Evolutionary conservation across 495 filamentous ascomycete species (phyloP), one percentile per base, ranked within the genome.

Genomic region (Diplogelasinospora grovesii): DNA sequence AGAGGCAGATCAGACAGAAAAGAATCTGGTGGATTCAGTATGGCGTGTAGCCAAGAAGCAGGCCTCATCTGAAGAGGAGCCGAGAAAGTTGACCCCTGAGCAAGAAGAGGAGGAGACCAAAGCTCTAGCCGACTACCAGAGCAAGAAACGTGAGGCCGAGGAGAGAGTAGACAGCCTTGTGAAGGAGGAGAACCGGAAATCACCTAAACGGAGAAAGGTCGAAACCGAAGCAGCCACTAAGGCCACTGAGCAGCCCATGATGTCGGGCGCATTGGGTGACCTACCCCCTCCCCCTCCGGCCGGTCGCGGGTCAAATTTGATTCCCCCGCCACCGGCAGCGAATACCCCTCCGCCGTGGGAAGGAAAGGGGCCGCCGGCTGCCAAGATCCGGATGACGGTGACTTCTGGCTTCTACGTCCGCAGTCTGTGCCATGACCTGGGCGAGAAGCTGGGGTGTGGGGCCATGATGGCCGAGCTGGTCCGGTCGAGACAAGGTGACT

Each of bases 341-440:
- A 45, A 59, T 22, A 50, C 60, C 4, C 55, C 64, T 4, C 52
- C 60, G 11, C 59, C 63, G 6, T 66, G 66, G 62, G 63, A 63
- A 21, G 64, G 61, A 36, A 69, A 74, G 45, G 71, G 69, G 6
- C 79, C 83, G 6, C 77, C 87, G 2, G 89, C 89, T 6, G 81
- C 78, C 27, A 84, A 75, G 56, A 75, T 99, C 35, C 77, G 80
- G 40, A 87, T 99, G 85, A 94, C 84, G 1, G 92, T 95, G 27
- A 82, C 88, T 4, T 95, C 88, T 3, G 92, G 92, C 28, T 99
- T 97, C 71, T 99, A 99, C 63, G 92, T 99, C 27, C 85, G 92
- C 39, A 89, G 83, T 23, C 72, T 99, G 29, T 85, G 86, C 39
- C 88, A 97, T 52, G 93, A 99, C 52, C 71, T 99, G 21, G 92